Conservation (phyloP, 345 rosid genomes). For the Reutealis trisperma region DNA sequence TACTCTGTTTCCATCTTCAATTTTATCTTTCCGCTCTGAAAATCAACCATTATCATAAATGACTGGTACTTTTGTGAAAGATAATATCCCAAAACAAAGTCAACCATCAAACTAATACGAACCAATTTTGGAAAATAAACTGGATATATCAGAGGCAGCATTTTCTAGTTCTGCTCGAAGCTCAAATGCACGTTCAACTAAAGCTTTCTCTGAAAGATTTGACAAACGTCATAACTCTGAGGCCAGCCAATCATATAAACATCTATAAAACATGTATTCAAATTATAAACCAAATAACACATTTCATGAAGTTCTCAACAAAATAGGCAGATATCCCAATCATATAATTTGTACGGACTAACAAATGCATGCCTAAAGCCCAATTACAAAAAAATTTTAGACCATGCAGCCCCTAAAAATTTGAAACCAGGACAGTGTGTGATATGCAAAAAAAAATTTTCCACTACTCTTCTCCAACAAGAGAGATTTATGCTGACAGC, state of each 20-base stretch:
- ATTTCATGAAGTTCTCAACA: background rate
- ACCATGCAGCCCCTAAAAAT: background rate
- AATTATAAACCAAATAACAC: background rate
- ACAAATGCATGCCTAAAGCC: background rate
- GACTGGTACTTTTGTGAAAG: background rate
- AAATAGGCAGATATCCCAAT: background rate
- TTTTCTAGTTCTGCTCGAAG: constrained; percentile 82
- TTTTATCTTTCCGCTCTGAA: constrained; percentile 92
- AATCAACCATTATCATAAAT: constrained; percentile 1
- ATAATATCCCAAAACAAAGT: constrained; percentile 8
- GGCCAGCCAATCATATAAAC: background rate
- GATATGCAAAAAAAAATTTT: background rate
- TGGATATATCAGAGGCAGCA: constrained; percentile 84
- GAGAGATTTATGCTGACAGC: background rate
- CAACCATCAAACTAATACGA: constrained; percentile 21
- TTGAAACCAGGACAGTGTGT: background rate
- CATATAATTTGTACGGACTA: background rate
- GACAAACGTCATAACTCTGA: constrained; percentile 10
- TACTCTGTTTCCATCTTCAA: constrained; percentile 79
- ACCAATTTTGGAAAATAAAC: constrained; percentile 91
- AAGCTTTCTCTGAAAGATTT: constrained; percentile 63
- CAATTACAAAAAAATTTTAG: background rate
- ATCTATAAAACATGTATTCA: background rate
- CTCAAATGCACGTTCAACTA: constrained; percentile 83
- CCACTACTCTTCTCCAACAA: background rate